phyloP scores from a whole-genome alignment of 1,139 yeast genomes.

The Protomyces arabidopsidicola region DNA sequence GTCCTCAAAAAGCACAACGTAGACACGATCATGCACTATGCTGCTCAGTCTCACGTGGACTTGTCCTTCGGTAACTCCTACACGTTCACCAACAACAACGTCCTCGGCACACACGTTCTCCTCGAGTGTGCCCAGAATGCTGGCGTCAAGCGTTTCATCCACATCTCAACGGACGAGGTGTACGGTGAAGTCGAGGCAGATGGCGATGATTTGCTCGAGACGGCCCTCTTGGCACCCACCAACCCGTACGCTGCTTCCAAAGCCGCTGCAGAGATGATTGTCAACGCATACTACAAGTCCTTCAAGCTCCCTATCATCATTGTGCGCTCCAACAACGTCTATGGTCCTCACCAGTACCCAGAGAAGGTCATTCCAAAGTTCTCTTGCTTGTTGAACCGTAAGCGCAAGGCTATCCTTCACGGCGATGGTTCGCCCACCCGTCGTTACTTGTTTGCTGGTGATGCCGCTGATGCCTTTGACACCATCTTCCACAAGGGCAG shows the following conservation, averaged over 20 bases:
- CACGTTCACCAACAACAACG: constrained; percentile 49
- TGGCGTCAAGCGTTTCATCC: constrained; percentile 43
- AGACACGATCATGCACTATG: constrained; percentile 49
- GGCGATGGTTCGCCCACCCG: constrained; percentile 51
- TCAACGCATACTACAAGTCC: constrained; percentile 48
- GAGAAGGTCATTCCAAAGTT: constrained; percentile 54
- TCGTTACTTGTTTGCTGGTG: constrained; percentile 49
- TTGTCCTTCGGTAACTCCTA: constrained; percentile 44
- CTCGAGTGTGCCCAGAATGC: constrained; percentile 45
- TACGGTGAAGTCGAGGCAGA: constrained; percentile 46
- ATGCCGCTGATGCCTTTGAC: constrained; percentile 48
- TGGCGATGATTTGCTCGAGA: constrained; percentile 41
- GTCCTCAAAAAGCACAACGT: constrained; percentile 37
- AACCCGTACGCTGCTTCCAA: constrained; percentile 60
- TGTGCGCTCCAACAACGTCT: constrained; percentile 53
- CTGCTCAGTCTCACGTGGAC: constrained; percentile 60
- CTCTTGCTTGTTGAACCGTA: constrained; percentile 37
- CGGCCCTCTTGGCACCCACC: constrained; percentile 47
- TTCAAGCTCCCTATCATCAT: constrained; percentile 47
- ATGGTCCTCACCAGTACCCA: constrained; percentile 55
- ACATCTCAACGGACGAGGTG: constrained; percentile 60
- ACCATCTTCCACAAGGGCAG: constrained; percentile 40
- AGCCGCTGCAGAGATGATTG: constrained; percentile 54
- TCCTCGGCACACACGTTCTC: constrained; percentile 50
- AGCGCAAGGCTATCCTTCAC: constrained; percentile 43